Base-by-base conservation (phyloP, 164 flowering plant genomes). In the Berberis vulgaris region DNA sequence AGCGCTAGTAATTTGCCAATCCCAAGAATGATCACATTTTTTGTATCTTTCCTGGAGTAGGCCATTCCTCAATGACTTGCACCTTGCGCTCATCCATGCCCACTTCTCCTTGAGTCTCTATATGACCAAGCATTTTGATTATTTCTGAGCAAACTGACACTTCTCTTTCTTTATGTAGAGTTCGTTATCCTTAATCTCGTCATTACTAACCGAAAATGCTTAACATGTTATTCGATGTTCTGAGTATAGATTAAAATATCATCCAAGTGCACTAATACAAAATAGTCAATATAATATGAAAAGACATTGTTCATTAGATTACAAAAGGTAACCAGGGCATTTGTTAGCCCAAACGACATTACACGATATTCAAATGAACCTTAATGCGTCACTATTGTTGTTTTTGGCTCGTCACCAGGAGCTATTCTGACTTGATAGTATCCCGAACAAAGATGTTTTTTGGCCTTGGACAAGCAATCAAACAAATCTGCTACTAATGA, bases 1-100 rank as follows among this genome's bases (percentile, higher is more conserved):
- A 3, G 1, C 45, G 60, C 8, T 57, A 41, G 9, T 57, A 57
- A 11, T 57, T 57, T 6, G 60, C 60, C 8, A 57, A 10, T 7
- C 60, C 45, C 11, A 57, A 13, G n/a, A 57, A 57, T 41, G 44
- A 57, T 2, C 45, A n/a, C 12, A 57, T 4, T 10, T 57, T 13
- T 3, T 3, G n/a, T 0, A 57, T 45, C 42, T 58, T 59, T 7
- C 12, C 59, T 1, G 43, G 57, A 2, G 50, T 2, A 1, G 49
- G 49, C 49, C 69, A 66, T 6, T 59, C 63, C 50, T 42, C 2
- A 8, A 59, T 59, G 12, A 56, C 68, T 2, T 49, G 1, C 2
- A 66, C 56, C 56, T 66, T 66, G 0, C 5, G 41, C 4, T 12
- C 9, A 10, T 66, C 63, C 69, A 66, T 66, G 0, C 5, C 43